Conservation (phyloP, 352 stramenopile species). For the Globisporangium parvum region DNA sequence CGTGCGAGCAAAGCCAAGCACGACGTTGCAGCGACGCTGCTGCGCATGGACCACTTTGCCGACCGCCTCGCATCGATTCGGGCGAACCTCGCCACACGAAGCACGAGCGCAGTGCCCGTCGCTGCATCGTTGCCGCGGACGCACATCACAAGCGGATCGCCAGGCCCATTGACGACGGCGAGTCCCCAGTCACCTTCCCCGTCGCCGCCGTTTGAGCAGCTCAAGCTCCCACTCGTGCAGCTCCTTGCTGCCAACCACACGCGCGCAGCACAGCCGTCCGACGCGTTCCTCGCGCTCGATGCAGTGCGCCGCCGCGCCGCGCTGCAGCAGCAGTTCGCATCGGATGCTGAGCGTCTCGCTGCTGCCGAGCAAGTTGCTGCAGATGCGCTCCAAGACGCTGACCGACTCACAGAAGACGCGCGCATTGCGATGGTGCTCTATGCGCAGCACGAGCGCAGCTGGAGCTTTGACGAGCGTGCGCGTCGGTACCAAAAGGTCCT, state of each 20-base stretch:
- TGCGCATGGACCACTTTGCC: conserved; percentile 41
- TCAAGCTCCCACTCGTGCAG: conserved; percentile 32
- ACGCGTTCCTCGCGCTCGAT: conserved; percentile 28
- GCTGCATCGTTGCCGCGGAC: neutral
- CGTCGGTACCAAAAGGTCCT: conserved; percentile 45
- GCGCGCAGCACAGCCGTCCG: conserved; percentile 13
- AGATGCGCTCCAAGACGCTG: conserved; percentile 27
- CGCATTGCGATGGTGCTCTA: conserved; percentile 57
- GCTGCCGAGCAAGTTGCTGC: conserved; percentile 25
- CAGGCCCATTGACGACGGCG: neutral
- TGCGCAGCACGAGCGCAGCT: conserved; percentile 45
- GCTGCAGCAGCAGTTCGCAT: conserved; percentile 23
- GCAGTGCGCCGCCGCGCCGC: conserved; percentile 28
- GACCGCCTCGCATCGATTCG: conserved; percentile 40
- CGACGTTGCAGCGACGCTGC: conserved; percentile 17
- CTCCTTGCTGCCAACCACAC: conserved; percentile 18
- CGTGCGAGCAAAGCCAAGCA: conserved; percentile 5
- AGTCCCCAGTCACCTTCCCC: too few species aligned
- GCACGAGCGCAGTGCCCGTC: neutral
- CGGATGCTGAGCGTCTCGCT: conserved; percentile 22
- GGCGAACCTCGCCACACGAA: conserved; percentile 20
- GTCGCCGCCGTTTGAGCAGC: conserved; percentile 2
- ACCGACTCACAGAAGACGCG: conserved; percentile 49
- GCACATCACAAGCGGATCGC: neutral
- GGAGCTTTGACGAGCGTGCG: conserved; percentile 58